Conservation (phyloP, 441 rosid genomes). For the Populus hybrid region DNA sequence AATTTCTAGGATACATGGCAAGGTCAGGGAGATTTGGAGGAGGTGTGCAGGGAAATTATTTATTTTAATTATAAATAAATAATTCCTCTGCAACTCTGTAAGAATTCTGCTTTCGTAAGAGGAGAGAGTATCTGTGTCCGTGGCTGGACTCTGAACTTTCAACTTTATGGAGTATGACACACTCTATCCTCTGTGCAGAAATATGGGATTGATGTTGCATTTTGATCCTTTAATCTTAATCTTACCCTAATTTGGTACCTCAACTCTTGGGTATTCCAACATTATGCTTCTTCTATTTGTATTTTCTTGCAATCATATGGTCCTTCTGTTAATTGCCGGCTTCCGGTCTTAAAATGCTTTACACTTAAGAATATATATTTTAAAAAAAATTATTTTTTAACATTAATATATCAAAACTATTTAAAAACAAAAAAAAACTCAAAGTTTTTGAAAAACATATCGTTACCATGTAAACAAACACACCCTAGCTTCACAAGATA, state of each 20-base stretch:
- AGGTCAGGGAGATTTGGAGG: not conserved
- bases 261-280: not conserved
- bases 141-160: not conserved
- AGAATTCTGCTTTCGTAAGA: not conserved
- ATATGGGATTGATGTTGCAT: not conserved
- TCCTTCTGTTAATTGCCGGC: no score
- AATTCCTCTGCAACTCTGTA: not conserved
- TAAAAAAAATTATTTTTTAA: no score
- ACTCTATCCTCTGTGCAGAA: not conserved
- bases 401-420: accelerated
- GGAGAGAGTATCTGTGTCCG: not conserved
- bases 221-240: not conserved
- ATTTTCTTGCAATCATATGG: no score
- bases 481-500: no score
- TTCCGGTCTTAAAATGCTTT: no score
- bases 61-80: no score
- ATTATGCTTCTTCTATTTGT: no score
- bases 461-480: no score
- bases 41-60: not conserved
- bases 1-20: no score
- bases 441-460: no score
- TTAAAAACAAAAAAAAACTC: no score
- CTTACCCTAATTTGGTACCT: not conserved
- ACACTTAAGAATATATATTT: accelerated
- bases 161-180: slow-evolving; percentile 1